Evolutionary conservation across 2,329 filamentous ascomycete species (phyloP).

Genomic region (Botrytis sinoallii): DNA sequence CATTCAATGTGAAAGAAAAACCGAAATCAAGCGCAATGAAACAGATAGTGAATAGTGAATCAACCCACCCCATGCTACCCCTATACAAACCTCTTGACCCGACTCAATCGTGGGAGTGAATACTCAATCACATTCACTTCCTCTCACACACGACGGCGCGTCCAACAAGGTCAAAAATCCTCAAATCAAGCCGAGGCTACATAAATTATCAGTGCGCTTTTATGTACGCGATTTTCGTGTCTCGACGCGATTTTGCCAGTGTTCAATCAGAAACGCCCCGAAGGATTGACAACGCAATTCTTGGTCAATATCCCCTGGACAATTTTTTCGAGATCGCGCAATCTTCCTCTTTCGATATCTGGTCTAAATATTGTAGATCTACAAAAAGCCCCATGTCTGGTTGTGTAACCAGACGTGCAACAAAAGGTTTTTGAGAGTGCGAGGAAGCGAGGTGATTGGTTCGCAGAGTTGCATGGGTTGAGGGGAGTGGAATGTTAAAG

Average conservation of each 20-base stretch:
- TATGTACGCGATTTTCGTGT: not conserved
- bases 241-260: not conserved
- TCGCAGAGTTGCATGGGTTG: not conserved
- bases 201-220: not conserved
- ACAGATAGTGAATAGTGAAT: not conserved
- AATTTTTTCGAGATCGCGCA: not conserved
- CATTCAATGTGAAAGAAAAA: not conserved
- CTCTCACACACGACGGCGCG: not conserved
- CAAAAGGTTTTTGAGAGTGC: not conserved
- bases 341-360: not conserved
- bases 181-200: not conserved
- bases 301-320: not conserved
- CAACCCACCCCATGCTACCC: not conserved
- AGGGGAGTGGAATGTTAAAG: not conserved
- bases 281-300: not conserved
- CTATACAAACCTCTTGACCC: not conserved
- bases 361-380: not conserved
- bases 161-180: constrained; percentile 1
- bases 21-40: not conserved
- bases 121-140: not conserved
- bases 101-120: not conserved
- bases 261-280: not conserved
- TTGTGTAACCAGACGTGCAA: not conserved
- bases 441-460: not conserved
- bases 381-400: not conserved